Conservation (phyloP, 2,329 filamentous ascomycete species). For the Pseudogymnoascus sp. region DNA sequence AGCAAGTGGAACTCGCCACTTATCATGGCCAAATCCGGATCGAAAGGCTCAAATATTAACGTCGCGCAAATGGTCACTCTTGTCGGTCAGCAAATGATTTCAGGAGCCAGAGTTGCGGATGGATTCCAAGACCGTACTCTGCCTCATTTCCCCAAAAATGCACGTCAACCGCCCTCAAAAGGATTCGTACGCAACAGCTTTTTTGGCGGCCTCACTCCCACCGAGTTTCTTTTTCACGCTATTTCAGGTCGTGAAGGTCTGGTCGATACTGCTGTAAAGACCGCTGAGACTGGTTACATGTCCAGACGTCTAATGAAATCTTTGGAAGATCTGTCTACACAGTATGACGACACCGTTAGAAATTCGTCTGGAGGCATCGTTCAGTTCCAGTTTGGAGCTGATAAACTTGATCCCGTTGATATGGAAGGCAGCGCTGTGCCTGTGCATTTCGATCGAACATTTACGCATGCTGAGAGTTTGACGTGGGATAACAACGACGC, state of each 20-base stretch:
- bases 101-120: conserved; percentile 83
- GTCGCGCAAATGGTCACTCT: conserved; percentile 98
- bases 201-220: conserved; percentile 83
- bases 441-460: conserved; percentile 87
- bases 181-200: conserved; percentile 97
- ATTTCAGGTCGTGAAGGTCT: conserved; percentile 98
- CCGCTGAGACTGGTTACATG: conserved; percentile 98
- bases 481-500: conserved; percentile 75
- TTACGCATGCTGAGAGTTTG: conserved; percentile 68
- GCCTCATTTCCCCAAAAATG: conserved; percentile 92
- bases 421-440: conserved; percentile 95
- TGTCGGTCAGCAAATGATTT: conserved; percentile 97
- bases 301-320: conserved; percentile 97
- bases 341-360: conserved; percentile 91
- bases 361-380: conserved; percentile 85
- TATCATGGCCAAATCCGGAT: conserved; percentile 95
- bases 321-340: conserved; percentile 84
- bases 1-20: conserved; percentile 89
- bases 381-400: conserved; percentile 95
- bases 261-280: conserved; percentile 98
- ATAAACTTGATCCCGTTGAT: conserved; percentile 90
- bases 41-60: conserved; percentile 95
- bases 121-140: conserved; percentile 94
- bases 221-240: conserved; percentile 96
- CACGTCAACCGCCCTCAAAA: conserved; percentile 86